phyloP scores from a whole-genome alignment of 176 grass and related monocot genomes.

The Melocanna baccifera region DNA sequence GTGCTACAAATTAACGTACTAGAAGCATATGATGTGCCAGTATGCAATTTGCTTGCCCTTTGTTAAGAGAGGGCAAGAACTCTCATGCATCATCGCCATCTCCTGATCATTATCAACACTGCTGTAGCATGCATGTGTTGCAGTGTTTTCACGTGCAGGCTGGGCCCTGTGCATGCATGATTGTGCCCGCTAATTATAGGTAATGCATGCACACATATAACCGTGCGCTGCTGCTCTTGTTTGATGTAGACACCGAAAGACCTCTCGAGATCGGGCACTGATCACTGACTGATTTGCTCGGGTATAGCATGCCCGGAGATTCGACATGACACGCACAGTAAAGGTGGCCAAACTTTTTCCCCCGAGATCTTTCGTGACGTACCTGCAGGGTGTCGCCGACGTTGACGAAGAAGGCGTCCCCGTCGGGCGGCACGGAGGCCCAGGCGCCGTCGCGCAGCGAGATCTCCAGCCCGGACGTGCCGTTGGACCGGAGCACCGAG shows the following conservation, averaged over 20 bases:
- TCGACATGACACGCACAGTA: background rate
- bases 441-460: slow-evolving; percentile 52
- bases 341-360: background rate
- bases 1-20: background rate
- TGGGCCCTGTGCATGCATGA: background rate
- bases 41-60: background rate
- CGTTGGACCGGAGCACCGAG: slow-evolving; percentile 82
- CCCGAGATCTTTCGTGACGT: background rate
- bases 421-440: slow-evolving; percentile 75
- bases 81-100: background rate
- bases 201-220: background rate
- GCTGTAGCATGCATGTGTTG: background rate
- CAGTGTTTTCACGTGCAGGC: slow-evolving; percentile 18
- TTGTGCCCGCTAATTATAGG: background rate
- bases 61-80: background rate
- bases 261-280: background rate
- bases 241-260: background rate
- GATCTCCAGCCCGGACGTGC: slow-evolving; percentile 77
- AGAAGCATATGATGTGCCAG: background rate
- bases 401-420: slow-evolving; percentile 77
- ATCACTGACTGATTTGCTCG: background rate
- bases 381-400: slow-evolving; percentile 90
- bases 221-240: background rate
- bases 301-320: background rate
- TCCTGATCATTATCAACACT: background rate